Percentiles rank a stretch among this genome's conserved stretches.
Conservation (phyloP, 768 basidiomycete genomes). For the Rhizopogon sp. region DNA sequence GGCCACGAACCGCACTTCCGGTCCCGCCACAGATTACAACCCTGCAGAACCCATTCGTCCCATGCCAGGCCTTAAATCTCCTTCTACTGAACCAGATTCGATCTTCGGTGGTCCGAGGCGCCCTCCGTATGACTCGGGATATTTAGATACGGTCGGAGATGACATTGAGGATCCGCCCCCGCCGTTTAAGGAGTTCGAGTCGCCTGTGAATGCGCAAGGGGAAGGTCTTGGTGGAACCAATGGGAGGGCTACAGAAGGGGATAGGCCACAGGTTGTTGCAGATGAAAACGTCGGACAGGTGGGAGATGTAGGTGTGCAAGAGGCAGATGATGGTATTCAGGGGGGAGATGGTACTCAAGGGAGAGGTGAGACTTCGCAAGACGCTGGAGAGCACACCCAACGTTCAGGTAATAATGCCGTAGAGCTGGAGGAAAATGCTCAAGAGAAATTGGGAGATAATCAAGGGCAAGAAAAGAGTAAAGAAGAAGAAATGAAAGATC, state of each 20-base stretch:
- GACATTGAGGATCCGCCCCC: conserved; percentile 4
- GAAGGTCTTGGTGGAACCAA: background rate
- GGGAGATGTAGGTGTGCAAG: background rate
- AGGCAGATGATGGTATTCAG: background rate
- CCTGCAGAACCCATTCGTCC: background rate
- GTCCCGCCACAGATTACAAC: background rate
- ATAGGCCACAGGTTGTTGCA: background rate
- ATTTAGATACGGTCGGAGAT: conserved; percentile 2
- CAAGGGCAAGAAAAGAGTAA: background rate
- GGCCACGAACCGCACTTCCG: conserved; percentile 5
- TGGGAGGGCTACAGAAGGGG: background rate
- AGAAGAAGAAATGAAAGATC: background rate
- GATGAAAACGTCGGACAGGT: background rate
- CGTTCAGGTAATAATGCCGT: background rate
- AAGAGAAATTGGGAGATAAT: background rate
- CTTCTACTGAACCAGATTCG: background rate
- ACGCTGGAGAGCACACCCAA: background rate
- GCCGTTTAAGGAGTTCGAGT: background rate
- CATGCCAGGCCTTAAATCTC: background rate
- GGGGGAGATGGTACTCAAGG: background rate
- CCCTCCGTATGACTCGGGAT: background rate
- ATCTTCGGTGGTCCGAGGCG: background rate
- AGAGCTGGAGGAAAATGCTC: background rate
- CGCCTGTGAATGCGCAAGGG: background rate
- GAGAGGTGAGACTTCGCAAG: background rate